Percentiles rank a stretch among this genome's conserved stretches.
Evolutionary conservation across 176 grass and related monocot genomes (phyloP).

Genomic region (Phoenix roebelenii): DNA sequence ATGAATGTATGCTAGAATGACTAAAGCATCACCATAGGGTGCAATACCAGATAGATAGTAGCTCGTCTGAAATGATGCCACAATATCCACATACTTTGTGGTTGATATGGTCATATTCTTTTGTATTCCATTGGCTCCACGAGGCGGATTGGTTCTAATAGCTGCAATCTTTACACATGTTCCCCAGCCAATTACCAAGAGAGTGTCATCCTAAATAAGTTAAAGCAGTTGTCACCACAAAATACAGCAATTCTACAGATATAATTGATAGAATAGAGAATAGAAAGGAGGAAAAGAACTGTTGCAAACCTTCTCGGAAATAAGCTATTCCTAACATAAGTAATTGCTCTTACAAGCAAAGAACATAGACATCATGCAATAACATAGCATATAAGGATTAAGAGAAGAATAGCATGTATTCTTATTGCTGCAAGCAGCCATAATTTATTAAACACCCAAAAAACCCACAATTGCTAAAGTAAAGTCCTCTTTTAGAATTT

Average conservation of each 20-base stretch:
- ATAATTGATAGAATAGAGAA: not conserved
- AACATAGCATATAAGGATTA: no score
- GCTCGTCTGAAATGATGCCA: slow-evolving; percentile 88
- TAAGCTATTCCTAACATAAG: no score
- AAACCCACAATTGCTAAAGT: not conserved
- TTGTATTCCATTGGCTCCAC: slow-evolving; percentile 72
- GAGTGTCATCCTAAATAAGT: slow-evolving; percentile 59
- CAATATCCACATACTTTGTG: slow-evolving; percentile 97
- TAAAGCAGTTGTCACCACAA: not conserved
- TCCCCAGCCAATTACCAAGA: slow-evolving; percentile 98
- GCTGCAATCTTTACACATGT: slow-evolving; percentile 84
- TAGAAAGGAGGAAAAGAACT: not conserved
- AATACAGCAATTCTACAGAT: no score
- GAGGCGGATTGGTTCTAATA: slow-evolving; percentile 56
- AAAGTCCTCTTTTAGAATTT: slow-evolving; percentile 11
- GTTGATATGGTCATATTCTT: slow-evolving; percentile 40
- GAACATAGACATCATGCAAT: not conserved
- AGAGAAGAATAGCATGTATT: not conserved
- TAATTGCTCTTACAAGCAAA: not conserved
- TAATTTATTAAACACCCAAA: not conserved
- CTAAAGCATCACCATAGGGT: slow-evolving; percentile 87
- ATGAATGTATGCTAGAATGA: slow-evolving; percentile 83
- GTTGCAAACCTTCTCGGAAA: no score
- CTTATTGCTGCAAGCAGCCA: not conserved
- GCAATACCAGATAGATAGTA: slow-evolving; percentile 96